Evolutionary conservation across 208 protist species (phyloP).

Genomic region (Leishmania tarentolae): DNA sequence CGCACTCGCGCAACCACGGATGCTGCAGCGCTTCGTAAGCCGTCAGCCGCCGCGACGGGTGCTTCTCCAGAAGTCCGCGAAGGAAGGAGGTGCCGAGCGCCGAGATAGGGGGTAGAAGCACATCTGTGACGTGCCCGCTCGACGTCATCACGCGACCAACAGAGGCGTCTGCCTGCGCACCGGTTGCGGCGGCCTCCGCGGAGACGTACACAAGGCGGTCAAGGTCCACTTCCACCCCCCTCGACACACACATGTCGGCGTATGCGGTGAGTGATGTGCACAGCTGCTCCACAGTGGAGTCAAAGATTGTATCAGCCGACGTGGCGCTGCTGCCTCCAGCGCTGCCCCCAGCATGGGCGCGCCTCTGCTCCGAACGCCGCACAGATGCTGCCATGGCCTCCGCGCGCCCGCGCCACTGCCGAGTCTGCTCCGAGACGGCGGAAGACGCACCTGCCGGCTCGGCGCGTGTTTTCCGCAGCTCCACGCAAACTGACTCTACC

Average conservation of each 20-base stretch:
- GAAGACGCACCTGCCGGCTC: background rate
- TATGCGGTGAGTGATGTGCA: conserved; percentile 21
- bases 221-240: conserved; percentile 28
- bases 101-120: conserved; percentile 35
- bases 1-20: conserved; percentile 63
- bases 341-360: background rate
- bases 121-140: conserved; percentile 10
- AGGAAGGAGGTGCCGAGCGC: conserved; percentile 41
- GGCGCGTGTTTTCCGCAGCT: background rate
- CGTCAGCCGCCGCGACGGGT: conserved; percentile 65
- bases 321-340: conserved; percentile 6
- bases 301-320: conserved; percentile 9
- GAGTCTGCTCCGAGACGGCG: background rate
- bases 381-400: conserved; percentile 24
- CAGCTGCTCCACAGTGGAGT: conserved; percentile 24
- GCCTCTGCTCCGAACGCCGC: conserved; percentile 6
- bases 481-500: conserved; percentile 22
- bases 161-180: background rate
- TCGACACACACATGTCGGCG: conserved; percentile 14
- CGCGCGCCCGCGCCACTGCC: conserved; percentile 21
- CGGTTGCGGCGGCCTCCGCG: background rate
- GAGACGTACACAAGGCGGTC: conserved; percentile 37
- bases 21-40: conserved; percentile 71
- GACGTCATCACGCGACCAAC: conserved; percentile 3
- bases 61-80: conserved; percentile 54